Percentiles rank a stretch among this genome's conserved stretches.
Evolutionary conservation across 2,329 filamentous ascomycete genomes (phyloP).

Genomic region (Colletotrichum magnum): DNA sequence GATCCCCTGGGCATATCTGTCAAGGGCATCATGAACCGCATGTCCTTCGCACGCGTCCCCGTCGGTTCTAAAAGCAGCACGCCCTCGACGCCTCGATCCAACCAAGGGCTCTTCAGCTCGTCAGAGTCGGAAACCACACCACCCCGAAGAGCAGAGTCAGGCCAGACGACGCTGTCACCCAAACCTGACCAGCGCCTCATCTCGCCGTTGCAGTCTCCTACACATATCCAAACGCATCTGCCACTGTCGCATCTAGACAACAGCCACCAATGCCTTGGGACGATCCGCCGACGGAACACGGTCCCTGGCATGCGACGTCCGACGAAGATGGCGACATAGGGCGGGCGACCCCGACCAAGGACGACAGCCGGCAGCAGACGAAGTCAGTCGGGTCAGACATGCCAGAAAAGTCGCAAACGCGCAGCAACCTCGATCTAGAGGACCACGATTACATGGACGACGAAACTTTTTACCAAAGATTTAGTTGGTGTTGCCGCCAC

Average conservation of each 20-base stretch:
- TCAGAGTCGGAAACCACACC: constrained; percentile 4
- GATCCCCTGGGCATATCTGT: constrained; percentile 11
- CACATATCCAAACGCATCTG: constrained; percentile 4
- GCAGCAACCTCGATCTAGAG: neutral
- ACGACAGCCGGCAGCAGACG: constrained; percentile 2
- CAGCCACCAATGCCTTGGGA: constrained; percentile 32
- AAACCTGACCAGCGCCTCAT: constrained; percentile 21
- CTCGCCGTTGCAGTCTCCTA: constrained; percentile 25
- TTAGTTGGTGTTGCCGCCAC: constrained; percentile 43
- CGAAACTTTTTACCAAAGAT: constrained; percentile 50
- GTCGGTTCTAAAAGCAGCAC: constrained; percentile 39
- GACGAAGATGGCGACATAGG: constrained; percentile 30
- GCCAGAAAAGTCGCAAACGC: neutral
- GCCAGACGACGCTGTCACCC: neutral
- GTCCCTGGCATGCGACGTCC: constrained; percentile 12
- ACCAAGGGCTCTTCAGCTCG: constrained; percentile 9
- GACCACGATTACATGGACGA: constrained; percentile 42
- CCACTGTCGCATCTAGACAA: neutral
- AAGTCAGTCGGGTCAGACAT: neutral
- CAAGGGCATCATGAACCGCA: constrained; percentile 7
- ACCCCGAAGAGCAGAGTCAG: constrained; percentile 3
- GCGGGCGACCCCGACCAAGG: constrained; percentile 5
- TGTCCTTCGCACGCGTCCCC: constrained; percentile 27
- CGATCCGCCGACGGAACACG: constrained; percentile 23
- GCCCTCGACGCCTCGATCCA: constrained; percentile 17